Evolutionary conservation across 106 monocot genomes (phyloP), one percentile per base, ranked within the genome.

Genomic region (Dactylorhiza incarnata): DNA sequence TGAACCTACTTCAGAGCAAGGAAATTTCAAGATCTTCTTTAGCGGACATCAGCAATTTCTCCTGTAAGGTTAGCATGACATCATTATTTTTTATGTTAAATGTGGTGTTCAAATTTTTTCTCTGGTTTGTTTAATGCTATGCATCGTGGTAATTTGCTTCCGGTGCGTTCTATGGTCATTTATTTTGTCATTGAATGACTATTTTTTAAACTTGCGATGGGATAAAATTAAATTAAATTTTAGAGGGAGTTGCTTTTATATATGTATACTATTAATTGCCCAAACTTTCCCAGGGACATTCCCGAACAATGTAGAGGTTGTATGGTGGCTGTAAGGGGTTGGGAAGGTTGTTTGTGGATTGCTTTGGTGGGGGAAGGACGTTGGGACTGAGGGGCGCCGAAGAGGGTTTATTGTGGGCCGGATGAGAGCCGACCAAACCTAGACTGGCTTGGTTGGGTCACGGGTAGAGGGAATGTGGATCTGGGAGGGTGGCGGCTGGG

Each of bases 1-100:
- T 97, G 70, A 89, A 75, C 78, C 93, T 93, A 71, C 79, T 97
- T 71, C 96, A 93, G 72, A 93, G 93, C 71, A 89, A 91, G 86
- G 96, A 87, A 78, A 81, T 97, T 82, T 62, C 90, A 5, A 84
- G 81, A 76, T 89, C 85, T 48, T 89, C 85, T 79, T 47, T 97
- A 3, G 75, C 59, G 19, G 91, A 93, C 23, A 83, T 97, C 50
- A 82, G 75, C 69, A 91, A 83, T 80, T 87, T 85, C 48, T 78
- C 87, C 71, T 80, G 52, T 44, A 93, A 97, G 96, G 96, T 97
- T 6, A 80, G 84, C 75, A 9, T 45, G 75, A 12, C 29, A 62
- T 61, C 17, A 3, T 56, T 17, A 67, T 50, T 62, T 79, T 43
- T 15, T 13, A 22, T 65, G 25, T 24, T 12, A 65, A 65, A 11